Base-by-base conservation (phyloP, 164 flowering plant species). In the Vitis riparia region DNA sequence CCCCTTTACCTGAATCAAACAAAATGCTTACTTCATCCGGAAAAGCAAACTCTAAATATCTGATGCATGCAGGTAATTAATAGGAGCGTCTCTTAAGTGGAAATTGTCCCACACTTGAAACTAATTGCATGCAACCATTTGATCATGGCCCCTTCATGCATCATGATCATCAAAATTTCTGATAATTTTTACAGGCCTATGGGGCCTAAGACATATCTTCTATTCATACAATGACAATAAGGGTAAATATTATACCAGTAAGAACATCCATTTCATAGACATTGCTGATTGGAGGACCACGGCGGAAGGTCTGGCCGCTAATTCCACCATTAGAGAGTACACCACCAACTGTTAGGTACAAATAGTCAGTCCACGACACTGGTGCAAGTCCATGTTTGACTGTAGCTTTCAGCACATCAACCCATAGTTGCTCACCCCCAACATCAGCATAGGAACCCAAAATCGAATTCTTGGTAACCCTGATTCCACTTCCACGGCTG, bases 281-380 rank as follows among this genome's bases (percentile, higher is more conserved):
- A 72, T 89, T 92, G 80, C 77, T 82, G 60, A 94, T 91, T 79
- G 90, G 97, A 70, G 99, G 99, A n/a, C 99, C 99, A 75, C 84
- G 79, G 1, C 79, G 80, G 61, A 90, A 93, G 0, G 88, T 65
- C 57, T 92, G 96, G 11, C 97, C 98, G 51, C 98, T 85, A 7
- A 91, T 88, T 23, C 98, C 98, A 10, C 87, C 98, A 67, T 92
- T 92, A 4, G 98, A 92, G 7, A 94, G 86, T 14, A 97, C 92
- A 11, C 99, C 99, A 6, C 98, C 99, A 11, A 94, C 95, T 1
- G 88, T 87, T 1, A 94, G 80, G 70, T 91, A 83, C 80, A 94
- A 74, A 68, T 94, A 94, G 70, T 94, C 99, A 0, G 99, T 92
- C 97, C 95, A 94, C 2, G 97, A 85, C 23, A 75, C 75, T 1